A percentile compares a stretch with the other conserved stretches of the same genome.
Conservation (phyloP, 495 filamentous ascomycete species). For the Aspergillus ostianus region DNA sequence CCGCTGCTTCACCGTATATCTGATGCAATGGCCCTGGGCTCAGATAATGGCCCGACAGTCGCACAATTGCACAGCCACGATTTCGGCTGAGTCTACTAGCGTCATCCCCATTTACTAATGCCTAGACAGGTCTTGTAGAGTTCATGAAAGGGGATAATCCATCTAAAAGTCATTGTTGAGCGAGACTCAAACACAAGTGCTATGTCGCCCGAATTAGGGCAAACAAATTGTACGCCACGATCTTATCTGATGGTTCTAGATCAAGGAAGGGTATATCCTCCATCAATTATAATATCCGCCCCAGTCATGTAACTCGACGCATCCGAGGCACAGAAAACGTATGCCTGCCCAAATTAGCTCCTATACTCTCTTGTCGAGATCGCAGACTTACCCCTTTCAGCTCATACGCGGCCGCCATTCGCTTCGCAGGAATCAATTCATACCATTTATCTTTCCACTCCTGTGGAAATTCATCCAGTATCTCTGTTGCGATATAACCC, state of each 20-base stretch:
- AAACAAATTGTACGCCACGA: neutral
- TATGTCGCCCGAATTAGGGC: too few species aligned
- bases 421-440: conserved; percentile 27
- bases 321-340: conserved; percentile 32
- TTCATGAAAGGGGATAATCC: too few species aligned
- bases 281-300: conserved; percentile 30
- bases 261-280: conserved; percentile 29
- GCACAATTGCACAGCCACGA: neutral
- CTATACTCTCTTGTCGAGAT: neutral
- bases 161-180: too few species aligned
- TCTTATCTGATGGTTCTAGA: neutral
- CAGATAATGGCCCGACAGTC: neutral
- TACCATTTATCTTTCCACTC: conserved; percentile 26
- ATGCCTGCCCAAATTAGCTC: conserved; percentile 14
- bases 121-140: too few species aligned
- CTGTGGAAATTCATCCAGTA: conserved; percentile 21
- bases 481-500: conserved; percentile 41
- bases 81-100: too few species aligned
- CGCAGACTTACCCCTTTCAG: conserved; percentile 27
- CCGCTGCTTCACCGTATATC: neutral
- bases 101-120: too few species aligned
- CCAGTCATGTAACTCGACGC: conserved; percentile 37
- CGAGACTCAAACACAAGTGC: too few species aligned
- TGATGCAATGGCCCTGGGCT: neutral
- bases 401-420: conserved; percentile 29